A percentile compares a stretch with the other conserved stretches of the same genome.
Evolutionary conservation across 495 filamentous ascomycete genomes (phyloP).

Genomic region (Daldinia vernicosa): DNA sequence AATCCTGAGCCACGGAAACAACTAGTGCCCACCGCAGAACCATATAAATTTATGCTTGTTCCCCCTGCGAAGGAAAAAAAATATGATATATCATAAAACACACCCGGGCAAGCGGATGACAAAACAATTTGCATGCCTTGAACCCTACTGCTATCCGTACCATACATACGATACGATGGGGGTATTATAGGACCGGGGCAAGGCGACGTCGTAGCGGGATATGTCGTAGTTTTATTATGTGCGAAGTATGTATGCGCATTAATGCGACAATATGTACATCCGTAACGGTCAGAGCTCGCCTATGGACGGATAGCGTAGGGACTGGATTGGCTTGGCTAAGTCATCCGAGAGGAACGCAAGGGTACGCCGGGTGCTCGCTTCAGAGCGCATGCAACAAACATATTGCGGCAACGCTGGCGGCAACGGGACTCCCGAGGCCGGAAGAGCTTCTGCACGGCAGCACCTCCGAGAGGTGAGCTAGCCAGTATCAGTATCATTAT

Average conservation of each 20-base stretch:
- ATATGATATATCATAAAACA: constrained; percentile 38
- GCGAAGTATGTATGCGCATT: constrained; percentile 26
- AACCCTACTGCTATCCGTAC: constrained; percentile 28
- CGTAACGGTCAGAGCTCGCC: constrained; percentile 28
- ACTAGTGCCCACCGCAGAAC: constrained; percentile 43
- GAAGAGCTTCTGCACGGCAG: constrained; percentile 37
- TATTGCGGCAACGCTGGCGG: constrained; percentile 12
- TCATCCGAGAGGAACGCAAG: constrained; percentile 33
- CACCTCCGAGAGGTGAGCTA: constrained; percentile 33
- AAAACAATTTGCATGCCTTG: not conserved
- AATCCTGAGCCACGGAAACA: constrained; percentile 47
- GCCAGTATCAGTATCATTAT: constrained; percentile 21
- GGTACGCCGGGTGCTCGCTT: constrained; percentile 35
- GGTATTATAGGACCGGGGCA: constrained; percentile 26
- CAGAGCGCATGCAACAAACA: constrained; percentile 33
- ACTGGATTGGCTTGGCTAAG: constrained; percentile 11
- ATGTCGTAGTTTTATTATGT: constrained; percentile 33
- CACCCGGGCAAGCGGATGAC: constrained; percentile 20
- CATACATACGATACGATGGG: constrained; percentile 18
- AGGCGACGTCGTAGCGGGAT: constrained; percentile 28
- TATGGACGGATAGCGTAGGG: constrained; percentile 16
- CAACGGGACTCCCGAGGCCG: constrained; percentile 40
- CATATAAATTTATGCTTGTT: constrained; percentile 28
- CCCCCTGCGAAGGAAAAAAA: constrained; percentile 31
- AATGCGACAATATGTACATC: constrained; percentile 26